Conservation (phyloP, 257 asterid genomes). For the Voacanga thouarsii region DNA sequence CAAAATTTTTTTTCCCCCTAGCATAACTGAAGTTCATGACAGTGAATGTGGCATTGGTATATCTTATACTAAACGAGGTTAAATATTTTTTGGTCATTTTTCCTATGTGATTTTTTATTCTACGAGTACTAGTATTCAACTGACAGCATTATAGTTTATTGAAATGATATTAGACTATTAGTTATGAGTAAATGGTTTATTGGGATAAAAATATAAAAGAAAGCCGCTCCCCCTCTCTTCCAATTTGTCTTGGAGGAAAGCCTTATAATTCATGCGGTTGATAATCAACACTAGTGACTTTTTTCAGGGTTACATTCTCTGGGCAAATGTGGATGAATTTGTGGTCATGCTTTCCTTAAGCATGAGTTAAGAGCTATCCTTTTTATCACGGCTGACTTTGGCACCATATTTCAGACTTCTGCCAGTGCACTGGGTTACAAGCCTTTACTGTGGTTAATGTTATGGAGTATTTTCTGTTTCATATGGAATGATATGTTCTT, state of each 20-base stretch:
- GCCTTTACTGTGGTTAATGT: neutral
- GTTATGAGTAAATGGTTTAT: neutral
- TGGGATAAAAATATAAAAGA: neutral
- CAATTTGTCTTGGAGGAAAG: neutral
- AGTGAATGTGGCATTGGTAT: neutral
- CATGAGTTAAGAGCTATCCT: no score
- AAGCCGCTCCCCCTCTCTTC: neutral
- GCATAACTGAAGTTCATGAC: neutral
- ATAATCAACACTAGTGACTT: neutral
- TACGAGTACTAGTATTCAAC: neutral
- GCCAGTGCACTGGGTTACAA: neutral
- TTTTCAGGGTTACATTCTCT: neutral
- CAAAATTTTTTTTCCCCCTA: neutral
- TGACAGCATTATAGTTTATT: neutral
- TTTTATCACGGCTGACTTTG: no score
- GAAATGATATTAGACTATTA: neutral
- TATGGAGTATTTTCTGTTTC: neutral
- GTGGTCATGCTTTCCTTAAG: neutral
- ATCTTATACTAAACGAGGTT: neutral
- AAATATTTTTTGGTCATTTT: neutral
- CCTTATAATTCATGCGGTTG: neutral
- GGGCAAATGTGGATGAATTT: neutral
- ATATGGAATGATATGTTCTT: neutral
- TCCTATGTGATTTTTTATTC: neutral
- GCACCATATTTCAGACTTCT: neutral